Evolutionary conservation across 2,329 filamentous ascomycete species (phyloP).

Genomic region (Xylaria sp.): DNA sequence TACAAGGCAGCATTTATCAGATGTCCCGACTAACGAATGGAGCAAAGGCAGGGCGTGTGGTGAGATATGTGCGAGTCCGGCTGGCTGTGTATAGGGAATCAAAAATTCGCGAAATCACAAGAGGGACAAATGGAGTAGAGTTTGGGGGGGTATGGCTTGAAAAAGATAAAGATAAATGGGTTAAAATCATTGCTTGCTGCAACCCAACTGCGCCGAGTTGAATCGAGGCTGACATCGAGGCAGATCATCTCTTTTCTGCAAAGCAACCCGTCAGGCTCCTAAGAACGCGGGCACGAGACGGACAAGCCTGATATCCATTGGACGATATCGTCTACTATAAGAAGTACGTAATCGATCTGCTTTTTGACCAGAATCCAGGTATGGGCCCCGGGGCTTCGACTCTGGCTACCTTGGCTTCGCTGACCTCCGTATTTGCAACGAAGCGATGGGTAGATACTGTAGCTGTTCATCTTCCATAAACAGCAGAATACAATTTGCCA

Average conservation of each 20-base stretch:
- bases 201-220: constrained; percentile 24
- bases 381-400: not conserved
- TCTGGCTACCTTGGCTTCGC: not conserved
- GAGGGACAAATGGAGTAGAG: not conserved
- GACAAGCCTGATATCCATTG: not conserved
- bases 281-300: constrained; percentile 18
- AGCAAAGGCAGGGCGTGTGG: not conserved
- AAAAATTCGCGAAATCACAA: constrained; percentile 1
- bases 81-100: not conserved
- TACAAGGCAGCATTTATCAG: not conserved
- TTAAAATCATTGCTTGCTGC: not conserved
- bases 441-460: not conserved
- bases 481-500: not conserved
- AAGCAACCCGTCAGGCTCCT: constrained; percentile 19
- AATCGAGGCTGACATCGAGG: constrained; percentile 36
- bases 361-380: not conserved
- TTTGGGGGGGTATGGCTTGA: not conserved
- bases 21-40: not conserved
- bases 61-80: not conserved
- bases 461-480: not conserved
- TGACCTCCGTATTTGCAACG: not conserved
- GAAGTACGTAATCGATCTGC: not conserved
- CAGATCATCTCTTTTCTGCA: constrained; percentile 24
- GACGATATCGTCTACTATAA: not conserved
- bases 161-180: not conserved